Conservation (phyloP, 805 yeast genomes). For the Starmerella lactis-condensi region DNA sequence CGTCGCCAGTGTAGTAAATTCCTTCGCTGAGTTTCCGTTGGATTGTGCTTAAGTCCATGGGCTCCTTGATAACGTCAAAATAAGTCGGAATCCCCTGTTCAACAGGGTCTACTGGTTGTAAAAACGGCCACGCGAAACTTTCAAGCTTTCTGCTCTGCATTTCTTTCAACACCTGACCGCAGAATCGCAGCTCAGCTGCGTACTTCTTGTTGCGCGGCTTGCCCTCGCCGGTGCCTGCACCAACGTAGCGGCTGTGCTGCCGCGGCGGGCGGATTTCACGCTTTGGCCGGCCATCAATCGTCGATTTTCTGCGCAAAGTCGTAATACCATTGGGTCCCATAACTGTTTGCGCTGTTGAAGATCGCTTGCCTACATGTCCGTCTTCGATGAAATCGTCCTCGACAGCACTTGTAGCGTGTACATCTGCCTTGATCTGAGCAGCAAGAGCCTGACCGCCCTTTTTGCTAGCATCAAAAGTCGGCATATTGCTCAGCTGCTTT, state of each 20-base stretch:
- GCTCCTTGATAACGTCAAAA: constrained; percentile 66
- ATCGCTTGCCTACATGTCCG: constrained; percentile 9
- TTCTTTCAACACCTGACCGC: constrained; percentile 67
- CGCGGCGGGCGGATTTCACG: constrained; percentile 93
- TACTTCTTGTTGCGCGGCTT: constrained; percentile 72
- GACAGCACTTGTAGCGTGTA: constrained; percentile 2
- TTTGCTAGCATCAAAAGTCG: constrained; percentile 31
- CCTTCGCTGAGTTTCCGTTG: constrained; percentile 65
- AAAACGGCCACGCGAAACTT: constrained; percentile 70
- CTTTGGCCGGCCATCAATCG: constrained; percentile 65
- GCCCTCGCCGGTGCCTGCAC: constrained; percentile 24
- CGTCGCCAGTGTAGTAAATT: constrained; percentile 74
- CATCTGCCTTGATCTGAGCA: constrained; percentile 19
- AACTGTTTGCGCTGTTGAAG: constrained; percentile 11
- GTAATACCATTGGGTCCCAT: constrained; percentile 30
- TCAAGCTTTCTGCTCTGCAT: constrained; percentile 67
- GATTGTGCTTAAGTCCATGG: constrained; percentile 87
- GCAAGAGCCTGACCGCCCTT: constrained; percentile 21
- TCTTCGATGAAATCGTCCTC: constrained; percentile 4
- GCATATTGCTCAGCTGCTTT: constrained; percentile 82
- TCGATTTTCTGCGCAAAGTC: constrained; percentile 55
- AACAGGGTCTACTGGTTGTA: constrained; percentile 88
- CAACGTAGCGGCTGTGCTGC: constrained; percentile 61
- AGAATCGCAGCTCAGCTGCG: constrained; percentile 75
- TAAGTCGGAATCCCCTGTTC: constrained; percentile 86